phyloP scores from a whole-genome alignment of 768 basidiomycete species.

The Tephrocybe sp. region DNA sequence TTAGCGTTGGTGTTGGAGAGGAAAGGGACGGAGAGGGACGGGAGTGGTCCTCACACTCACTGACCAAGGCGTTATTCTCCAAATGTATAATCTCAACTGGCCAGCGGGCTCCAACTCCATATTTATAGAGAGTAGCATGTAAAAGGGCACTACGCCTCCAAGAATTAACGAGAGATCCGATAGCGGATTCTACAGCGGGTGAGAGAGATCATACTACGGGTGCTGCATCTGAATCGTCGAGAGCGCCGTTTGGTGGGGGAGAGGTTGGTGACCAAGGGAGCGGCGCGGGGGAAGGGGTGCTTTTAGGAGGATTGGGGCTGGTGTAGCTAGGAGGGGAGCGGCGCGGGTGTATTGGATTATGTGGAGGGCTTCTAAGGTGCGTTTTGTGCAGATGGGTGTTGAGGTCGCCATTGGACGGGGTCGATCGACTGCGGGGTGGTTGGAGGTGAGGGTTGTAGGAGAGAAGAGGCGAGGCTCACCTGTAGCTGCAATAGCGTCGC shows the following conservation, averaged over 20 bases:
- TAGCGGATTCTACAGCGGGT: slow-evolving; percentile 11
- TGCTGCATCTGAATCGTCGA: slow-evolving; percentile 52
- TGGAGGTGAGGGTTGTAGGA: too few relatives aligned
- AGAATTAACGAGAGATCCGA: slow-evolving; percentile 17
- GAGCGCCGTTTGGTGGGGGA: slow-evolving; percentile 39
- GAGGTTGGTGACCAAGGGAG: slow-evolving; percentile 11
- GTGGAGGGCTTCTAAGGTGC: slow-evolving; percentile 85
- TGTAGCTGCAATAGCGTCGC: too few relatives aligned
- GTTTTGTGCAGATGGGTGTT: slow-evolving; percentile 74
- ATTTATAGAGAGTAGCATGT: slow-evolving; percentile 77
- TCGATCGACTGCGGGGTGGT: too few relatives aligned
- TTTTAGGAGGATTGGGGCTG: slow-evolving; percentile 21
- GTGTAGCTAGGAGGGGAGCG: slow-evolving; percentile 30
- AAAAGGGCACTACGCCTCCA: slow-evolving; percentile 62
- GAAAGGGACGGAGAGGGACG: too few relatives aligned
- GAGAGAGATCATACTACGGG: slow-evolving; percentile 23
- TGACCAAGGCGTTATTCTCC: slow-evolving; percentile 82
- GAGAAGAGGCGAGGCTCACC: too few relatives aligned
- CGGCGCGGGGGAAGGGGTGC: slow-evolving; percentile 38
- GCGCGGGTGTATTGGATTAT: slow-evolving; percentile 55
- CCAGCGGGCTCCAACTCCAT: slow-evolving; percentile 79
- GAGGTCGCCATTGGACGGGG: too few relatives aligned
- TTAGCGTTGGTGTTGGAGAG: too few relatives aligned
- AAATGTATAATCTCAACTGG: slow-evolving; percentile 75
- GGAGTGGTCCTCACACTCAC: too few relatives aligned